Evolutionary conservation across 139 green algal genomes (phyloP), one percentile per base, ranked within the genome.

Genomic region (Eudorina sp.): DNA sequence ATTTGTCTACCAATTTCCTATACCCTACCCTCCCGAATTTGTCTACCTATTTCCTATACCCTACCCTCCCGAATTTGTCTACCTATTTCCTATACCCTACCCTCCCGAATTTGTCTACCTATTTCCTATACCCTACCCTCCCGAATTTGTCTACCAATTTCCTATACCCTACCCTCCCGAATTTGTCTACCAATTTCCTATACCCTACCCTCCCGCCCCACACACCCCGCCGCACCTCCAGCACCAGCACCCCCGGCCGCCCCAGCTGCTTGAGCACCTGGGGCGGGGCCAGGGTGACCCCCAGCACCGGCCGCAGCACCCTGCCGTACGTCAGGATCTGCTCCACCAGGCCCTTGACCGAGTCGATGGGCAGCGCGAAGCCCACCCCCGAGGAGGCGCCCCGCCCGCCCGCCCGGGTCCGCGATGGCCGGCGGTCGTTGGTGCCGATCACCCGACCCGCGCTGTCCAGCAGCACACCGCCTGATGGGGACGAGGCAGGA

Each of bases 401-500:
- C 72, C 89, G 89, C 43, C 95, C 89, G 89, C 43, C 95, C 95
- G 23, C 86, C 92, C 21, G 94, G 90, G 40, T 93, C 94, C 62
- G 95, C 96, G 69, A 98, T 98, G 19, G 96, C 96, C 53, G 96
- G n/a, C n/a, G n/a, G n/a, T n/a, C 97, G 93, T 97, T 97, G 75
- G 98, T 95, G 58, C 96, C 95, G 21, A 94, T 93, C 29, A 94
- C 79, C 64, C 84, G 83, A 6, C 92, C 92, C 3, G 40, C 73
- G 36, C 53, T 88, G 84, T 93, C 88, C 75, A 94, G 88, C 64
- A 94, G 85, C 53, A 92, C 74, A 27, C 92, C 92, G 58, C 95
- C 95, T 27, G 76, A 87, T 78, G 51, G 69, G 90, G 27, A 25
- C 8, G 7, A 4, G 31, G 62, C n/a, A 72, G 27, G 21, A 34